Base-by-base conservation (phyloP, 2,329 filamentous ascomycete species). In the Colletotrichum endophyticum region DNA sequence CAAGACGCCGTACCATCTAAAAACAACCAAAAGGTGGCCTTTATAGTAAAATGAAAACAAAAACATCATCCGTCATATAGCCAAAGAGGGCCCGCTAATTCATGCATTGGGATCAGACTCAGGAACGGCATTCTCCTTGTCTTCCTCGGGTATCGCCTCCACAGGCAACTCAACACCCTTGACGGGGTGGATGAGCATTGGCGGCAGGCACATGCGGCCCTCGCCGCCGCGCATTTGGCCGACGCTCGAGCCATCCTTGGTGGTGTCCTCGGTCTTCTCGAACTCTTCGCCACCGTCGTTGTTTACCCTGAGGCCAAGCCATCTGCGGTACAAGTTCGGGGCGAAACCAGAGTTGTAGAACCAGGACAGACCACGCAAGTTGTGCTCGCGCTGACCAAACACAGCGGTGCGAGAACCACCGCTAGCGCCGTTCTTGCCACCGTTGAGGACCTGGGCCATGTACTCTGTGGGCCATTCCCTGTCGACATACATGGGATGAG, bases 261-360 rank as follows among this genome's bases (percentile, higher is more conserved):
- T 89, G 80, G 84, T 80, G 74, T 92, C 90, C 36, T 86, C 88
- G 5, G 89, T 90, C 77, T 91, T 84, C 85, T 97, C 95, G 79
- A 94, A 93, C 84, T 94, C 90, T 80, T 96, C 94, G 28, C 95
- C 95, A 13, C 94, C 94, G 72, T 95, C 93, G 79, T 95, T 94
- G 82, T 95, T 92, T 44, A 96, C 94, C 78, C 91, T 92, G 81
- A 96, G 92, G 2, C 96, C 96, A 44, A 98, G 86, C 96, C 96
- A 99, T 77, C 95, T 90, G 66, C 92, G 90, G 88, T 97, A 98
- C 81, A 99, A 81, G 78, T 95, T 95, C 4, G 93, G 91, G 8
- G 95, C 93, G 82, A 98, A 98, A 2, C 93, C 92, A 1, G 94
- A 94, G 79, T 96, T 95, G 85, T 98, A 98, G 85, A 97, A 98